A percentile compares a stretch with the other conserved stretches of the same genome.
These are phyloP conservation scores for Picea mariana DNA, from an alignment of 83 land plant genomes.

Conservation along the genomic window DNA sequence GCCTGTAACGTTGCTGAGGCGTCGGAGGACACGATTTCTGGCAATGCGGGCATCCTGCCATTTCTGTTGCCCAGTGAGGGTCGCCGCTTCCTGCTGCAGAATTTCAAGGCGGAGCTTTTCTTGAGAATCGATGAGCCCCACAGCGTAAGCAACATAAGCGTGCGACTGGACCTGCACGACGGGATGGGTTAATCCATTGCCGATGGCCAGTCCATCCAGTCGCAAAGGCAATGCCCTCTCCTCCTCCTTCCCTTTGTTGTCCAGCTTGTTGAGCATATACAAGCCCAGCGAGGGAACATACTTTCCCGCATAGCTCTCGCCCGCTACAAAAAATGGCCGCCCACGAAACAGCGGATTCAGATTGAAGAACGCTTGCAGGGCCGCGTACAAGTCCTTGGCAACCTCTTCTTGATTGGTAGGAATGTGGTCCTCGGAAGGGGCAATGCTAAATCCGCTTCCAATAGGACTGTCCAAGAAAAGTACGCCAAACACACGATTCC, in stretches of 20 bases:
- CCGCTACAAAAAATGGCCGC: conserved; percentile 72
- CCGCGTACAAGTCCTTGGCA: conserved; percentile 57
- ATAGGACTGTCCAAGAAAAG: conserved; percentile 86
- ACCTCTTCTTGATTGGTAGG: conserved; percentile 57
- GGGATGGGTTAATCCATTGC: conserved; percentile 89
- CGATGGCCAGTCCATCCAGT: conserved; percentile 71
- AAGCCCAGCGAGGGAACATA: conserved; percentile 80
- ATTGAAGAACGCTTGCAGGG: conserved; percentile 44
- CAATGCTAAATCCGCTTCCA: conserved; percentile 82
- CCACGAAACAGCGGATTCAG: conserved; percentile 31
- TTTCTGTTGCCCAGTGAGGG: conserved; percentile 26
- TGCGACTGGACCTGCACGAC: conserved; percentile 41
- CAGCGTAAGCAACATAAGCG: conserved; percentile 60
- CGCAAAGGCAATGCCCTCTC: conserved; percentile 23
- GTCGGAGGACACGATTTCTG: conserved; percentile 28
- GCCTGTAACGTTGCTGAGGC: conserved; percentile 50
- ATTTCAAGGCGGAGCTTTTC: conserved; percentile 46
- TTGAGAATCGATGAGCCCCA: conserved; percentile 64
- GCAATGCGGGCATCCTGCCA: conserved; percentile 66
- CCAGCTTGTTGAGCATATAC: conserved; percentile 43
- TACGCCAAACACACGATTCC: conserved; percentile 85
- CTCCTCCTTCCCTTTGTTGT: not conserved
- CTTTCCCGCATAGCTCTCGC: conserved; percentile 94
- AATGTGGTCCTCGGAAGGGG: conserved; percentile 47
- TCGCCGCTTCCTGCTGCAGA: conserved; percentile 39